Evolutionary conservation across 345 rosid genomes (phyloP), one percentile per base, ranked within the genome.

Genomic region (Passiflora organensis): DNA sequence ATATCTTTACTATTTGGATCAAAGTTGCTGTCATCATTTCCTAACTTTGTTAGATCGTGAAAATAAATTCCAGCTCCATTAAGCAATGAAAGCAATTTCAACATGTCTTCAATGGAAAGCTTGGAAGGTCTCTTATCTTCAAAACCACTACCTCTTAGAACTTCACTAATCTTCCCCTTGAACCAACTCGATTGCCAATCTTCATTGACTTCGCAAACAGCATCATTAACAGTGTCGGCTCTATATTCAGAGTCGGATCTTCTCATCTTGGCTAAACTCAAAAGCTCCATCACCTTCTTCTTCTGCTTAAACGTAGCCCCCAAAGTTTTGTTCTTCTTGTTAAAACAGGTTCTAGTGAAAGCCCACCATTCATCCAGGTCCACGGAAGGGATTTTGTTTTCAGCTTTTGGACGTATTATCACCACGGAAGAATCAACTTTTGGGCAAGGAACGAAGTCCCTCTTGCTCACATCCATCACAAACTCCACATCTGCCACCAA

Each of bases 231-330:
- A 47, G 39, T 51, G 16, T 9, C 24, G 13, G 16, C 13, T 8
- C 16, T 1, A 32, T 8, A 16, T 28, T 66, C 67, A 32, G 17
- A 9, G 13, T 34, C 43, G 0, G 39, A 43, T 19, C 64, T 21
- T 2, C 9, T 53, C 65, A 62, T 14, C 11, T 55, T 69, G 5
- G 84, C 73, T 42, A 81, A 69, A 59, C 58, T 58, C 53, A 74
- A 58, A 28, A 89, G 70, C 77, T 84, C 96, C 32, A 65, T 34
- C 44, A 89, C 72, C 76, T 86, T 89, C 78, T 78, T 86, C 91
- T 89, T 89, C 83, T 89, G 89, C 80, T 82, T 89, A 66, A 89
- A 89, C 14, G 79, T 84, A 0, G 99, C 95, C 37, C 97, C 95
- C 41, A 86, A 63, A 1, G 95, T 89, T 80, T 79, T 93, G 36